These are phyloP conservation scores for Metrosideros polymorpha DNA, from an alignment of 441 rosid genomes.

Conservation along the genomic window DNA sequence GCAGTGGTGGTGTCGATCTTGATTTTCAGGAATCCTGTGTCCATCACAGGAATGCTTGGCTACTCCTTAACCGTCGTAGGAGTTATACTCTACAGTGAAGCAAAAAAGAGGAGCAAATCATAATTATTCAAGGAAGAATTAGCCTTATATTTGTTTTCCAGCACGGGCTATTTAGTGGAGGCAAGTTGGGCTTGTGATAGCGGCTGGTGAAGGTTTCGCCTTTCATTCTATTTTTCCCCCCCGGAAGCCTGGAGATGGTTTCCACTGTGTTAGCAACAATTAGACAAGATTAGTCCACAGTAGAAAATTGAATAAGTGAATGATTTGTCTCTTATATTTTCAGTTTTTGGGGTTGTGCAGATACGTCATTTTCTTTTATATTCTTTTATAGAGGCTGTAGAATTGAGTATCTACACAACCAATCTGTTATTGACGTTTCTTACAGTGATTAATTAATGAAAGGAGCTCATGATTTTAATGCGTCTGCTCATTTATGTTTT, in stretches of 20 bases:
- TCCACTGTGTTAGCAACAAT: constrained; percentile 1
- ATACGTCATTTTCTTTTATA: not conserved
- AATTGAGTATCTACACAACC: not conserved
- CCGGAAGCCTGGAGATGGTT: not conserved
- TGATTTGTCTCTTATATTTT: not conserved
- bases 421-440: not conserved
- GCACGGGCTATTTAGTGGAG: not conserved
- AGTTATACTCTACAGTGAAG: constrained; percentile 67
- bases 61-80: constrained; percentile 52
- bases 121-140: not conserved
- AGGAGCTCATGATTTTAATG: not conserved
- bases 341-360: not conserved
- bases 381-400: constrained; percentile 3
- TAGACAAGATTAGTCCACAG: not conserved
- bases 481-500: not conserved
- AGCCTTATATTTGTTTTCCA: not conserved
- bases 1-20: constrained; percentile 60
- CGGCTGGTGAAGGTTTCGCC: not conserved
- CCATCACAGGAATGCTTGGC: constrained; percentile 66
- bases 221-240: not conserved
- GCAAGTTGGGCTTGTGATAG: not conserved
- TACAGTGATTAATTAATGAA: constrained; percentile 2
- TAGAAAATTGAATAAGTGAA: constrained; percentile 6
- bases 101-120: constrained; percentile 52
- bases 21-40: constrained; percentile 59